Conservation (phyloP, 306 rosid species). For the Cotoneaster glaucophyllus region DNA sequence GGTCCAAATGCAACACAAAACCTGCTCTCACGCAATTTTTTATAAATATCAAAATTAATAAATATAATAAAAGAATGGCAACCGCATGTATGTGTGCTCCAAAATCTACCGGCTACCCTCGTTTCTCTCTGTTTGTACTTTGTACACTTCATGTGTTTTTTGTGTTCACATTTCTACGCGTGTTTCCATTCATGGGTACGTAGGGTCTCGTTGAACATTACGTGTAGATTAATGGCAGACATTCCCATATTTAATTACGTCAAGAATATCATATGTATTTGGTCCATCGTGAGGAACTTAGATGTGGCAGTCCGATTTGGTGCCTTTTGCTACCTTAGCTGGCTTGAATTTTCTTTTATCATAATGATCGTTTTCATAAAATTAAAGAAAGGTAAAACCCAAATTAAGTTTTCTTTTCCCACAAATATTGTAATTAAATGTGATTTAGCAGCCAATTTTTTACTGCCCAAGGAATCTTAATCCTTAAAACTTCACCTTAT, state of each 20-base stretch:
- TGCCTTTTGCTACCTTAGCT: neutral
- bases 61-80: neutral
- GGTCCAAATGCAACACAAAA: neutral
- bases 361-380: neutral
- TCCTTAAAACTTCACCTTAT: too few species aligned
- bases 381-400: too few species aligned
- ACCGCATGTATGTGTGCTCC: neutral
- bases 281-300: neutral
- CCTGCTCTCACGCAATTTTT: neutral
- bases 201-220: conserved; percentile 1
- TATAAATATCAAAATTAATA: neutral
- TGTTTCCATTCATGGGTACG: too few species aligned
- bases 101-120: neutral
- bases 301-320: too few species aligned
- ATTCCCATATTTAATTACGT: neutral
- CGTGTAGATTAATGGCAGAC: conserved; percentile 3
- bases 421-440: too few species aligned
- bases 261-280: too few species aligned
- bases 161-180: neutral
- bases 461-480: too few species aligned
- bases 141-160: neutral
- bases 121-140: neutral
- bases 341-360: neutral
- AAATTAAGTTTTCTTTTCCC: too few species aligned
- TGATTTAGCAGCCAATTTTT: too few species aligned